Evolutionary conservation across 495 filamentous ascomycete species (phyloP).

Genomic region (Durotheca rogersii): DNA sequence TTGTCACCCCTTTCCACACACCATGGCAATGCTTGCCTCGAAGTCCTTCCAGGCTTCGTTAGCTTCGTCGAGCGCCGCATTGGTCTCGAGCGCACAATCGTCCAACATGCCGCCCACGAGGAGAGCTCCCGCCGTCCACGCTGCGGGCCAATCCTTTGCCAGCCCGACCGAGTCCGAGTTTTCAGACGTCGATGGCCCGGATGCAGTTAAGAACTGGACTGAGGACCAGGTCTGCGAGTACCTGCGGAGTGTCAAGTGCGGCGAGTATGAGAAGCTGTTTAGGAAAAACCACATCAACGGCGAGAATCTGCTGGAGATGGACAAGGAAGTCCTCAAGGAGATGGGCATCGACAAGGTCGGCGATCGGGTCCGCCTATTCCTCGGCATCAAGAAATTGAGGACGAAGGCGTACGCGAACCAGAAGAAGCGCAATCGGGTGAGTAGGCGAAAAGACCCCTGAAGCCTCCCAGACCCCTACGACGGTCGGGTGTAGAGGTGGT

Average conservation of each 20-base stretch:
- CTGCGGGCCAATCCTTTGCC: slow-evolving; percentile 66
- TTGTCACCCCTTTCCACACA: background rate
- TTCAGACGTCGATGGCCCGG: slow-evolving; percentile 65
- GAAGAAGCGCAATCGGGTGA: slow-evolving; percentile 83
- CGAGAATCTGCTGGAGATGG: slow-evolving; percentile 93
- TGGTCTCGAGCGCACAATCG: slow-evolving; percentile 53
- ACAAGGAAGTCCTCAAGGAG: slow-evolving; percentile 93
- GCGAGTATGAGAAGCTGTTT: slow-evolving; percentile 90
- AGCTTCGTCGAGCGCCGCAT: slow-evolving; percentile 56
- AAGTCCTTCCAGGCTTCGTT: slow-evolving; percentile 72
- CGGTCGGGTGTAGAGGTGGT: background rate
- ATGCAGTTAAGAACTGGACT: slow-evolving; percentile 74
- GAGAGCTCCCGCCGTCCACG: slow-evolving; percentile 56
- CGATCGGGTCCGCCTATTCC: slow-evolving; percentile 91
- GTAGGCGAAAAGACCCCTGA: slow-evolving; percentile 31
- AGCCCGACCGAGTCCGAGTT: slow-evolving; percentile 96
- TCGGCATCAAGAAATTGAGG: slow-evolving; percentile 87
- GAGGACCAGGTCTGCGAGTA: slow-evolving; percentile 89
- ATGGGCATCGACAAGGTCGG: slow-evolving; percentile 98
- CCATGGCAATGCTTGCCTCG: slow-evolving; percentile 84
- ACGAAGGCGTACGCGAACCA: slow-evolving; percentile 80
- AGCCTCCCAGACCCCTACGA: too few species aligned
- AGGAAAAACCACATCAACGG: slow-evolving; percentile 94
- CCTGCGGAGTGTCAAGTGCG: slow-evolving; percentile 84
- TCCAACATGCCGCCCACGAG: slow-evolving; percentile 55